phyloP scores from a whole-genome alignment of 495 filamentous ascomycete genomes.

The Cercophora sp. region DNA sequence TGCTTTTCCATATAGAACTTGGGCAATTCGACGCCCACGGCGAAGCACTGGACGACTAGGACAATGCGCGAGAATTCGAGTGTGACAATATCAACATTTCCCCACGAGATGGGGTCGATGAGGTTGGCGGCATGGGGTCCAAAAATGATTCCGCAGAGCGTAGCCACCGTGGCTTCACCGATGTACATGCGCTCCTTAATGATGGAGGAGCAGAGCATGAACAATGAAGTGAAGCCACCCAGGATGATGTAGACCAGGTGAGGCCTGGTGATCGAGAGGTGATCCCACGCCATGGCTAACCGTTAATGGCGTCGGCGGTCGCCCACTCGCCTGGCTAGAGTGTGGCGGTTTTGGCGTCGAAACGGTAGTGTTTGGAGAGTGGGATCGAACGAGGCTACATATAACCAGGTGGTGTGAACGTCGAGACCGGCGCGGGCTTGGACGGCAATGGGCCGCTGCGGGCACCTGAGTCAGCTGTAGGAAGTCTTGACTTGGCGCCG shows the following conservation, averaged over 20 bases:
- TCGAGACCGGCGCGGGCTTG: not conserved
- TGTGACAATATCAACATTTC: constrained; percentile 90
- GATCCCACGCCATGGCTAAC: constrained; percentile 83
- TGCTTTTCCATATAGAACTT: constrained; percentile 97
- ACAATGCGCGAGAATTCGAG: constrained; percentile 97
- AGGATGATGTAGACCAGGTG: constrained; percentile 98
- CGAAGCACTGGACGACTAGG: constrained; percentile 98
- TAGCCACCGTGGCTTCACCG: constrained; percentile 96
- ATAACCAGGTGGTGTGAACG: not conserved
- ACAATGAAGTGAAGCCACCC: constrained; percentile 94
- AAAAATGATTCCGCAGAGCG: constrained; percentile 94
- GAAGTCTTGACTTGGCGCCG: constrained; percentile 10
- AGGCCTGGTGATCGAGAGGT: constrained; percentile 86
- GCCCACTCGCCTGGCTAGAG: too few relatives aligned
- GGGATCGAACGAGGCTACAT: not conserved
- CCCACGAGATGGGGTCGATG: constrained; percentile 82
- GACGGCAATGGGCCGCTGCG: not conserved
- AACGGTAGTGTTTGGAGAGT: too few relatives aligned
- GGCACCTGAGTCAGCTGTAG: constrained; percentile 11
- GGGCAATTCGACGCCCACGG: constrained; percentile 96
- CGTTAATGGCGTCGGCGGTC: too few relatives aligned
- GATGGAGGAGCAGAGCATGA: constrained; percentile 96
- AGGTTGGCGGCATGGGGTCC: constrained; percentile 91
- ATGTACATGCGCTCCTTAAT: constrained; percentile 99
- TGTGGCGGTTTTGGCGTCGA: too few relatives aligned